A percentile compares a stretch with the other conserved stretches of the same genome.
Conservation (phyloP, 805 yeast species). For the Saccharomycopsis babjevae region DNA sequence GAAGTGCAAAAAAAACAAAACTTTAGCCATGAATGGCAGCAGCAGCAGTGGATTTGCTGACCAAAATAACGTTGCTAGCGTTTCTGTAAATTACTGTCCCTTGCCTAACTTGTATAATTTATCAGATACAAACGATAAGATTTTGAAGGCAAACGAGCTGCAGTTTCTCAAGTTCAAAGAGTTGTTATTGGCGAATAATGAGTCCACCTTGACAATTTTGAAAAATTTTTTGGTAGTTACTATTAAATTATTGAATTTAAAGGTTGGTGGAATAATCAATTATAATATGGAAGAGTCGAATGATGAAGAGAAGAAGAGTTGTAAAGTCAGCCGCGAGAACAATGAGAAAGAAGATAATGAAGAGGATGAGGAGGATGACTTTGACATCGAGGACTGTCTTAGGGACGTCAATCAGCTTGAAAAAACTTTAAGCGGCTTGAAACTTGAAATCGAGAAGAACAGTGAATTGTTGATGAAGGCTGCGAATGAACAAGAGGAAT, state of each 20-base stretch:
- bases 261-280: background rate
- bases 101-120: background rate
- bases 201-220: background rate
- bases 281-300: background rate
- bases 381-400: background rate
- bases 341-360: background rate
- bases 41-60: too few species aligned
- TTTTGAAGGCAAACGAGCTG: background rate
- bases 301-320: background rate
- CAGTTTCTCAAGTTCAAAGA: background rate
- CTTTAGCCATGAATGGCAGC: too few species aligned
- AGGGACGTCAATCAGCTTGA: constrained; percentile 1
- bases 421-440: background rate
- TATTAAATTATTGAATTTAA: background rate
- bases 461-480: background rate
- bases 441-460: background rate
- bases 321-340: background rate
- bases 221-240: background rate
- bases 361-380: background rate
- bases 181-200: background rate
- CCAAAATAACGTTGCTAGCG: background rate
- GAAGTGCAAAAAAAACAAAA: background rate
- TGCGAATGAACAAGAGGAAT: background rate
- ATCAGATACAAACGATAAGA: background rate
- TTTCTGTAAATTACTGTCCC: background rate